Evolutionary conservation across 805 yeast genomes (phyloP).

Genomic region (Yarrowia porcina): DNA sequence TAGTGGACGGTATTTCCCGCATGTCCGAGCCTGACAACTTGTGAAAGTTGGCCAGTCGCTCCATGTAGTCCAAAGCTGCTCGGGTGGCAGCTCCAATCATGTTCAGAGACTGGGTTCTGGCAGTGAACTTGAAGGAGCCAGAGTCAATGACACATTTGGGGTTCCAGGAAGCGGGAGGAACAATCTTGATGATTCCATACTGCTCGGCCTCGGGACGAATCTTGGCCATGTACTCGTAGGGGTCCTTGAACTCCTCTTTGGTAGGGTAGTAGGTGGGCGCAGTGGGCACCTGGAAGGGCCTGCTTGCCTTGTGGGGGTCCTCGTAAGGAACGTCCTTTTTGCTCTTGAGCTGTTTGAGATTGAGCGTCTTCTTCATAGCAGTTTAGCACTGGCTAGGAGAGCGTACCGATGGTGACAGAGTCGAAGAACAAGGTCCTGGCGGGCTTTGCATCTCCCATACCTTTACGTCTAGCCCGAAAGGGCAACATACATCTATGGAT

Average conservation of each 20-base stretch:
- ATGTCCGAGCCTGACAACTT: conserved; percentile 31
- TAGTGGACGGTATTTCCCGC: conserved; percentile 31
- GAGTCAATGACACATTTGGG: conserved; percentile 41
- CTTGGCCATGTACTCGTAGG: conserved; percentile 61
- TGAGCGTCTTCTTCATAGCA: conserved; percentile 26
- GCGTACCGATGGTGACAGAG: background rate
- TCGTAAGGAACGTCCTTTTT: conserved; percentile 27
- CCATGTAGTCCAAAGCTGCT: conserved; percentile 37
- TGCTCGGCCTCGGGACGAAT: conserved; percentile 50
- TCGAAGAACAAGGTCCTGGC: conserved; percentile 18
- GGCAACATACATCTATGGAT: conserved; percentile 10
- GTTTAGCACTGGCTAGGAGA: background rate
- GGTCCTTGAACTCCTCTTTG: conserved; percentile 56
- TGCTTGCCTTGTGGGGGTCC: conserved; percentile 29
- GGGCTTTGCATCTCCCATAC: conserved; percentile 4
- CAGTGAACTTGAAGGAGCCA: conserved; percentile 37
- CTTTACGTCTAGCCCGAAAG: conserved; percentile 24
- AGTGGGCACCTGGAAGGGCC: conserved; percentile 41
- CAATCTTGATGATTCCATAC: conserved; percentile 73
- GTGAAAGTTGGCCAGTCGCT: conserved; percentile 39
- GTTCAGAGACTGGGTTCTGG: conserved; percentile 39
- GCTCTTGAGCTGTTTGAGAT: conserved; percentile 25
- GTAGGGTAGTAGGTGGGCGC: conserved; percentile 61
- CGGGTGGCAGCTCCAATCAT: conserved; percentile 40
- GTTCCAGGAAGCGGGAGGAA: conserved; percentile 54